Evolutionary conservation across 2,329 filamentous ascomycete species (phyloP), one percentile per base, ranked within the genome.

Genomic region (Pseudovirgaria hyperparasitica): DNA sequence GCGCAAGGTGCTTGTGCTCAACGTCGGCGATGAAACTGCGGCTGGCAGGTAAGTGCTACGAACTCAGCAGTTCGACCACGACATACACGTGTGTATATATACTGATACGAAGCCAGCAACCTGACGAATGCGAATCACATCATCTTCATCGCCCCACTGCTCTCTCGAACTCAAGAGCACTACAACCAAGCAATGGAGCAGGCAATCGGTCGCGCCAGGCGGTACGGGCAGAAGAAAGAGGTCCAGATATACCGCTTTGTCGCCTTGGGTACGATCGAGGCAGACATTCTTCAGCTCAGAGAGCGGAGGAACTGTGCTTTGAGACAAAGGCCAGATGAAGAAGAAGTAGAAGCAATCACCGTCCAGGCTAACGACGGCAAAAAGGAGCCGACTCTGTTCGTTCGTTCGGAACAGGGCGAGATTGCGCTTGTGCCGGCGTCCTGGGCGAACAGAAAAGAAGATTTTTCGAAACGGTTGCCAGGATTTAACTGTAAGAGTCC

Each of bases 221-320:
- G 75, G 2, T 71, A 65, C 30, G 67, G 70, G 0, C 74, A 80
- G 40, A 48, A 50, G 19, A 68, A 64, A 38, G 43, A 46, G 2
- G 72, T 79, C 2, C 57, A 70, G 28, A 61, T 76, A 10, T 75
- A 75, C 41, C 63, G 87, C 2, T 75, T 96, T 12, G 76, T 92
- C 6, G 90, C 84, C 8, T 78, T 94, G 45, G 78, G 92, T 46
- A 63, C 60, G 2, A 58, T 64, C 20, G 60, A 64, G 19, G 54
- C 63, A 1, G 59, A 63, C 31, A 55, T 63, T 10, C 34, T 65
- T 1, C 55, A 63, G 35, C 56, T 58, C 22, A 48, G 55, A 2
- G 55, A 62, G 30, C 46, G 45, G 9, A 44, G 54, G 1, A 22
- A 15, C 10, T 31, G 44, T n/a, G 42, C 34, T 15, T 38, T 49